Percentiles rank a stretch among this genome's conserved stretches.
Conservation (phyloP, 2,329 filamentous ascomycete species). For the Sarocladium kiliense region DNA sequence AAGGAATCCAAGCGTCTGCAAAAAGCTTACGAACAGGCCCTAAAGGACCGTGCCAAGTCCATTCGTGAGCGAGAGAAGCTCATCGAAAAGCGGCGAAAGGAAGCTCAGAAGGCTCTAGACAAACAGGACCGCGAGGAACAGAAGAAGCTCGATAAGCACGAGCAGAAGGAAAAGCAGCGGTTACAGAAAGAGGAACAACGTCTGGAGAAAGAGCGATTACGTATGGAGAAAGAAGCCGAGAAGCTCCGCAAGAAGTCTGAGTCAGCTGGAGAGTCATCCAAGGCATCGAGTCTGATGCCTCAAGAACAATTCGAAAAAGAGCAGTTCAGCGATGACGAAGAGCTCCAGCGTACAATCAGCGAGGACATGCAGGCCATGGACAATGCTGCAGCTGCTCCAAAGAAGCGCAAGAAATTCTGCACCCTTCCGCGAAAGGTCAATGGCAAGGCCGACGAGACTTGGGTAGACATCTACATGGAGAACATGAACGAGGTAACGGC, state of each 20-base stretch:
- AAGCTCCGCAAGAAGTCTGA: conserved; percentile 17
- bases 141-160: conserved; percentile 4
- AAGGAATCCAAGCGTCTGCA: conserved; percentile 59
- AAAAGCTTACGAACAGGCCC: conserved; percentile 60
- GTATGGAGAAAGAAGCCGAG: conserved; percentile 25
- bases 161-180: conserved; percentile 31
- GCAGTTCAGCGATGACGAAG: conserved; percentile 3
- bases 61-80: conserved; percentile 59
- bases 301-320: not conserved
- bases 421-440: conserved; percentile 54
- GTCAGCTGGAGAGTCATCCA: not conserved
- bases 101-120: conserved; percentile 35
- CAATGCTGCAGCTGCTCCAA: conserved; percentile 1
- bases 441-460: conserved; percentile 61
- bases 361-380: conserved; percentile 9
- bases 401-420: conserved; percentile 62
- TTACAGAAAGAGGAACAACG: conserved; percentile 21
- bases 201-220: conserved; percentile 23
- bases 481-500: conserved; percentile 81
- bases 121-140: conserved; percentile 32
- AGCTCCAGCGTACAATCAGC: not conserved
- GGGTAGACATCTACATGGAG: conserved; percentile 77
- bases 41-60: conserved; percentile 62
- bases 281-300: not conserved
- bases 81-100: conserved; percentile 47